Evolutionary conservation across 2,329 filamentous ascomycete species (phyloP), one percentile per base, ranked within the genome.

Genomic region (Aspergillus sp.): DNA sequence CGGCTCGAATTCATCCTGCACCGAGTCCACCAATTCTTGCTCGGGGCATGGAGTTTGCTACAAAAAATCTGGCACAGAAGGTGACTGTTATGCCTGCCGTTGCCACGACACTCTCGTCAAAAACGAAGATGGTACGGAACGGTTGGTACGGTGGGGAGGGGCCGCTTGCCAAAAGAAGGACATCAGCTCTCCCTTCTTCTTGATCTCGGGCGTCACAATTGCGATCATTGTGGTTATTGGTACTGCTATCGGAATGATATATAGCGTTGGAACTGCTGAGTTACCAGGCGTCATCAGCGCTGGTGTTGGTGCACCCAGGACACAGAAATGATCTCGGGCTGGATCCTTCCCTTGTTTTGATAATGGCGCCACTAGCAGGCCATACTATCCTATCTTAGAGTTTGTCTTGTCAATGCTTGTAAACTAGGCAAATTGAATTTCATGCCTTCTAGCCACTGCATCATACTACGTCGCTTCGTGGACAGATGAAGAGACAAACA

Each of bases 241-340:
- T 43, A 89, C 90, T 74, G 88, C 87, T 11, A 89, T 98, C 69
- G 87, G 89, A 6, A 81, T 96, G 83, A 77, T 99, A 57, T 95
- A 90, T 77, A 89, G 82, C 65, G 91, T 98, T 71, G 95, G 94
- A 38, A 87, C 91, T 75, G 89, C 96, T 81, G 90, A 93, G 79
- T 82, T 98, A 66, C 95, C 95, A 0, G 93, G 93, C 69, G 94
- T 99, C 8, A 93, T 99, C 76, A 92, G 93, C n/a, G 95, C 95
- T 52, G 95, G 95, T 66, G 94, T 99, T 43, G 91, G 90, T 66
- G 86, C 88, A 61, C 84, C 88, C 38, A 92, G 74, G 54, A 68
- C 72, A 60, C 80, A 82, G 69, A 82, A 77, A 65, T 79, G 63
- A 73, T 31, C 19, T 6, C 31, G 5, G 17, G 45, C 45, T 23